Evolutionary conservation across 1,284 basidiomycete genomes (phyloP), one percentile per base, ranked within the genome.

Genomic region (Quambalaria eucalypti): DNA sequence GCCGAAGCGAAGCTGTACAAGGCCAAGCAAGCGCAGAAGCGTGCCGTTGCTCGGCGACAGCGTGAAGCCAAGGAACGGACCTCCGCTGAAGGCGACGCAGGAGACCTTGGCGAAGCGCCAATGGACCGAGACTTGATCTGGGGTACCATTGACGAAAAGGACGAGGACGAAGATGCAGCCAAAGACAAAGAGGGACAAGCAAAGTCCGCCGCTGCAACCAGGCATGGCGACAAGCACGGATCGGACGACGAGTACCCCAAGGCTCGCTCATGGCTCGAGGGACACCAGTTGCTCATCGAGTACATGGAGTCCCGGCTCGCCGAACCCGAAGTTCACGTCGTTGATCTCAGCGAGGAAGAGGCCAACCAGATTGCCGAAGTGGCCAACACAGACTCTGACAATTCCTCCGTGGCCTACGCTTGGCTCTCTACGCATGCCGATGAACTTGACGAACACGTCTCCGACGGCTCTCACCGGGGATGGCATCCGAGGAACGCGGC

Each of bases 191-290:
- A 46, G 36, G 39, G 25, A 28, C 16, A 39, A 28, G n/a, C 5
- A 16, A 25, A 55, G 21, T 29, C 29, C 39, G 31, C 21, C 26
- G 56, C 10, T 8, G 39, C 30, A 29, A 31, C 21, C 21, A 54
- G 51, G n/a, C 21, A 48, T n/a, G 51, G 33, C 14, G 51, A 48
- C 33, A 16, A 52, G 28, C 21, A 16, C 28, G 2, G 19, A 30
- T 19, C 16, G 23, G 28, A 31, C 16, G 50, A 62, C 23, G n/a
- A 48, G 9, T 73, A 65, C 59, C 71, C 73, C 1, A 59, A 55
- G 21, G 54, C 64, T 7, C 58, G 60, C 23, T 59, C 69, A 31
- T 75, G 72, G 72, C 58, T 73, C 16, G 72, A 75, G 51, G 73
- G 73, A 2, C 51, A 64, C 53, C 61, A 69, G 9, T 57, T 75